Base-by-base conservation (phyloP, 176 grass and related monocot genomes). In the Hsuehochloa calcarea region DNA sequence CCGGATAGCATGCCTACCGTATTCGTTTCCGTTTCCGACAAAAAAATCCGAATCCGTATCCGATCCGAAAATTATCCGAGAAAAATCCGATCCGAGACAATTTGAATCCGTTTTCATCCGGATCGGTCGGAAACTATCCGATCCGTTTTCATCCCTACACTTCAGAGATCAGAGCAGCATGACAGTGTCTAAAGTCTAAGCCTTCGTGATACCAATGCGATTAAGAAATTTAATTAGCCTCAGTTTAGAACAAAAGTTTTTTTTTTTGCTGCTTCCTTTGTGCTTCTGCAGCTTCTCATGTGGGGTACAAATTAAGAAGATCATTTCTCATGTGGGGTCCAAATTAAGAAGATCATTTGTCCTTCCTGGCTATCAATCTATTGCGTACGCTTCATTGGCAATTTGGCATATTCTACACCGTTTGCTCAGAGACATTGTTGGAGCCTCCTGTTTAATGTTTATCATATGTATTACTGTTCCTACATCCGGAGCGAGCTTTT, bases 321-420 rank as follows among this genome's bases (percentile, higher is more conserved):
- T 68, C 62, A 20, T 40, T 70, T 77, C 38, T n/a, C 27, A 11
- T 15, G 66, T 54, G 43, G 77, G 77, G 8, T 67, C 82, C 52
- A 34, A 58, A 19, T 41, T 50, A 68, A 89, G n/a, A 25, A 45
- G 39, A 29, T 68, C 62, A 20, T 40, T 70, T 77, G 83, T 82
- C 78, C 19, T 86, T 70, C 20, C 3, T 41, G 60, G 8, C 25
- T 22, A 70, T 77, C 31, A 47, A 77, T 76, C 62, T 26, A 6
- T 12, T 64, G 50, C 69, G 5, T 50, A 77, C 39, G 76, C 63
- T 59, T 85, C 41, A 69, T 73, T 44, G 77, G 12, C 68, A 10
- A 80, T 76, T 71, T 82, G 88, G 72, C 72, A 65, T 25, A 16
- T 38, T 70, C 5, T 76, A 38, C 62, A 61, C 59, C 64, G 35